Percentiles rank a stretch among this genome's conserved stretches.
These are phyloP conservation scores for Colletotrichum eleusines DNA, from an alignment of 2,329 filamentous ascomycete genomes.

Conservation along the genomic window DNA sequence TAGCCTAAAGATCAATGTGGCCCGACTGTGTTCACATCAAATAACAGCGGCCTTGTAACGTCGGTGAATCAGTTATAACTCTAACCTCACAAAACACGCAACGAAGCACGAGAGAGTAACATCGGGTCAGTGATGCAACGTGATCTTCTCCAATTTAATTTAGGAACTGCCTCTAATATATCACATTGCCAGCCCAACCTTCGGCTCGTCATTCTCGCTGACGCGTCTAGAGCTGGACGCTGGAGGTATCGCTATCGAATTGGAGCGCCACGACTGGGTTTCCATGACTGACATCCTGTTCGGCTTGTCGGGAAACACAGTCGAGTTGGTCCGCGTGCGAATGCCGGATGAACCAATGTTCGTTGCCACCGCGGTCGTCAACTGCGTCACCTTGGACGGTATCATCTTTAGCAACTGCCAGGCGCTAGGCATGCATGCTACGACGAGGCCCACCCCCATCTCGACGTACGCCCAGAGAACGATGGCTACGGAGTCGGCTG, in stretches of 20 bases:
- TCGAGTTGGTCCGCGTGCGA: not conserved
- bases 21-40: not conserved
- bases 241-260: not conserved
- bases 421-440: slow-evolving; percentile 54
- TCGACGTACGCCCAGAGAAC: slow-evolving; percentile 53
- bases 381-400: slow-evolving; percentile 16
- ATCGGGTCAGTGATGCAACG: too few species aligned
- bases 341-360: not conserved
- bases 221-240: not conserved
- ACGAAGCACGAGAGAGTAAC: not conserved
- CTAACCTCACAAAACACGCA: not conserved
- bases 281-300: slow-evolving; percentile 4
- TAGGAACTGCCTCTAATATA: not conserved
- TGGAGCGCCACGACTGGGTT: not conserved
- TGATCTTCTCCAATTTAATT: not conserved
- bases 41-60: not conserved
- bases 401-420: slow-evolving; percentile 47
- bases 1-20: not conserved
- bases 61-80: not conserved
- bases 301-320: not conserved
- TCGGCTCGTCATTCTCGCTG: not conserved
- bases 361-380: slow-evolving; percentile 5
- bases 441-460: slow-evolving; percentile 54
- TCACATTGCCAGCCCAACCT: not conserved
- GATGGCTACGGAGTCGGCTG: slow-evolving; percentile 49